Conservation (phyloP, 2,329 filamentous ascomycete genomes). For the Coniochaeta pulveracea region DNA sequence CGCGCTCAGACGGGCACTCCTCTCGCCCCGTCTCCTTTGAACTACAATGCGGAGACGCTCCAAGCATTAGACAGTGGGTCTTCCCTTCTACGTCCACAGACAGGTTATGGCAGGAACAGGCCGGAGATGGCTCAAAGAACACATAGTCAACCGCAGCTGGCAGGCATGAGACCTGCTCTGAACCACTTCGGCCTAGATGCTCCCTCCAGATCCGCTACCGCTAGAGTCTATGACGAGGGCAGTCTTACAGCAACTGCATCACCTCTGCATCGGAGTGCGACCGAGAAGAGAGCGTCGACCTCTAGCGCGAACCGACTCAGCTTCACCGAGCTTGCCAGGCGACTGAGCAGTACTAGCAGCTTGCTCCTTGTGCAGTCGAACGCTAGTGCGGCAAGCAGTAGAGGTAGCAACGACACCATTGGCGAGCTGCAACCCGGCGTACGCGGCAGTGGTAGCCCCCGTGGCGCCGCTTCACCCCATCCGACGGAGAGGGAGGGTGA, state of each 20-base stretch:
- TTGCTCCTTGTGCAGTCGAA: constrained; percentile 49
- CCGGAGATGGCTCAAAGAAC: constrained; percentile 31
- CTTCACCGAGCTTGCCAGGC: constrained; percentile 50
- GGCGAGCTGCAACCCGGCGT: constrained; percentile 18
- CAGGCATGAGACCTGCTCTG: constrained; percentile 11
- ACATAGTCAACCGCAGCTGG: constrained; percentile 37
- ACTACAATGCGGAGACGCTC: constrained; percentile 21
- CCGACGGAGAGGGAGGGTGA: constrained; percentile 25
- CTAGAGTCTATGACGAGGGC: constrained; percentile 22
- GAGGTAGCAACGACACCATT: constrained; percentile 32
- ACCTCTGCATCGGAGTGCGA: constrained; percentile 11
- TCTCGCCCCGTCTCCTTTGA: constrained; percentile 20
- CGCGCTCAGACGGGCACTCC: constrained; percentile 18
- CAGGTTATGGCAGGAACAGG: constrained; percentile 36
- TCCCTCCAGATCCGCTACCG: constrained; percentile 11
- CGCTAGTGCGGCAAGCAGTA: constrained; percentile 37
- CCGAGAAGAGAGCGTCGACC: constrained; percentile 38
- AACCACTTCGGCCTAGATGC: constrained; percentile 13
- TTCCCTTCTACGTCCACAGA: constrained; percentile 36
- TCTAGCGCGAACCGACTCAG: constrained; percentile 46
- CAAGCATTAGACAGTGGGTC: constrained; percentile 19
- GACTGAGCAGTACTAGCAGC: constrained; percentile 49
- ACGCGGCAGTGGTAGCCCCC: constrained; percentile 18
- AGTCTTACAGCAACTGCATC: constrained; percentile 9
- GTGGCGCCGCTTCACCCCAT: constrained; percentile 16